Percentiles rank a stretch among this genome's conserved stretches.
Evolutionary conservation across 176 grass and related monocot genomes (phyloP).

Genomic region (Areca catechu): DNA sequence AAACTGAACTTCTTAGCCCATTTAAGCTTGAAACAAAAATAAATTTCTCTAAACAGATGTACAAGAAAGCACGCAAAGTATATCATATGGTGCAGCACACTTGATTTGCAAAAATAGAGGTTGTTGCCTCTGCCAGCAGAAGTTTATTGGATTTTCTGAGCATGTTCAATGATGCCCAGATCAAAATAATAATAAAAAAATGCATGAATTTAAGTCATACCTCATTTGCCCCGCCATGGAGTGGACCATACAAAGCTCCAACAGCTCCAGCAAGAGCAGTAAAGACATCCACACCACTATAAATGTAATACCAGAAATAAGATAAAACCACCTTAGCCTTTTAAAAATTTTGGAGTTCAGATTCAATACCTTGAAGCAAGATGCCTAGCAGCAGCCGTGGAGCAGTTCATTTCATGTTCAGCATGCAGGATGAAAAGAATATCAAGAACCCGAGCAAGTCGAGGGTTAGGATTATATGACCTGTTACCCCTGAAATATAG

Average conservation of each 20-base stretch:
- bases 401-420: conserved; percentile 99
- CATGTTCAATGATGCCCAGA: too few relatives aligned
- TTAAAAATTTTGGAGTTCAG: neutral
- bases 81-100: neutral
- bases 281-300: conserved; percentile 92
- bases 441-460: conserved; percentile 78
- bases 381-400: conserved; percentile 89
- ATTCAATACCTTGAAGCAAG: conserved; percentile 86
- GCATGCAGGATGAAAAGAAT: conserved; percentile 96
- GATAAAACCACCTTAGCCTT: neutral
- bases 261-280: conserved; percentile 94
- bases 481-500: conserved; percentile 54
- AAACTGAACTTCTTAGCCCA: too few relatives aligned
- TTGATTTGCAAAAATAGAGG: too few relatives aligned
- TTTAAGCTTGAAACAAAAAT: too few relatives aligned
- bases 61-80: neutral
- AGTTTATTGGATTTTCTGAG: too few relatives aligned
- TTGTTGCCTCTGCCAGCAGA: too few relatives aligned
- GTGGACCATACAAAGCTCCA: conserved; percentile 95
- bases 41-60: too few relatives aligned
- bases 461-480: conserved; percentile 73
- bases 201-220: conserved; percentile 22
- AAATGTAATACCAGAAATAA: conserved; percentile 23
- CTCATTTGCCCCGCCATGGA: conserved; percentile 97
- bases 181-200: too few relatives aligned